Evolutionary conservation across 371 early-diverging fungal species (phyloP), one percentile per base, ranked within the genome.

Genomic region (Mucor indicus): DNA sequence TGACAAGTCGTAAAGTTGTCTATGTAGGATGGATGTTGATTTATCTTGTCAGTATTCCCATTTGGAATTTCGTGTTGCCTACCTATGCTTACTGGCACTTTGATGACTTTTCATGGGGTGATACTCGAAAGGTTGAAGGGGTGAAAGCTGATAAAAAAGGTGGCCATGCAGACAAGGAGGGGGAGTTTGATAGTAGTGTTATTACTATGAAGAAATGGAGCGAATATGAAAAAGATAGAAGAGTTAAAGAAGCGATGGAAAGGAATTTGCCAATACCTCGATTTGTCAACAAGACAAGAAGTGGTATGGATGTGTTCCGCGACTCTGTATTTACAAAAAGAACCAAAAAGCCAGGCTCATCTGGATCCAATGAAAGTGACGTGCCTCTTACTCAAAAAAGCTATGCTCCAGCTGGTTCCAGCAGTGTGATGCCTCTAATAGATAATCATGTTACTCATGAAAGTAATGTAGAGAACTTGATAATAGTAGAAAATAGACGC

Each of bases 21-120:
- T 97, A 98, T 67, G 83, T 98, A 8, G 84, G 87, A 19, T 99
- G 98, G 98, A 95, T 98, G 90, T 24, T 95, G 29, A 70, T 96
- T 31, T 98, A 96, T 55, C 75, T 98, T 17, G 38, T 93, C 46
- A 92, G 93, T 30, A 67, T 96, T 20, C 98, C 98, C 2, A 81
- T 99, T 20, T 98, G 96, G 95, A 93, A 96, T 61, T 89, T 97
- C 55, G 79, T 93, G 47, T 75, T 99, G 32, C 99, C 99, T 0
- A 69, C 89, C 1, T 99, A 99, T 71, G 90, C 98, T 11, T 95
- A 90, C 75, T 98, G 99, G 99, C 95, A 97, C 65, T 96, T 98
- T 77, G 99, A 99, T 67, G 98, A 99, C 72, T 98, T 99, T 59
- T 87, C 91, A 4, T 99, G 98, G 97, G 96, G 97, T 31, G 91